A percentile compares a stretch with the other conserved stretches of the same genome.
Evolutionary conservation across 2,329 filamentous ascomycete species (phyloP).

Genomic region (Tolypocladium amazonense): DNA sequence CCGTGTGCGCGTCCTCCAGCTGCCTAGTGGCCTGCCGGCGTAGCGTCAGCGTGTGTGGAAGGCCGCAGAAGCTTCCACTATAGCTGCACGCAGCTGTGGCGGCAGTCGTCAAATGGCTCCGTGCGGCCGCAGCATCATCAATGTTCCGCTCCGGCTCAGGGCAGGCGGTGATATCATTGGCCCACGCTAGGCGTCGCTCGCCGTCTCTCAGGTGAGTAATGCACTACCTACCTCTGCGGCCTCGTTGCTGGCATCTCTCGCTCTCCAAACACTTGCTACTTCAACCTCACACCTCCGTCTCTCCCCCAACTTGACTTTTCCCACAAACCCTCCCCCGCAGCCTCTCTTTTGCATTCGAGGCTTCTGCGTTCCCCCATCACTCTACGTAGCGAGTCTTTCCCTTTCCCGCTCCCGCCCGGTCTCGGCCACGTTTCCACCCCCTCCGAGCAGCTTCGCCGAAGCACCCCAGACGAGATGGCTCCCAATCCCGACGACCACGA

Average conservation of each 20-base stretch:
- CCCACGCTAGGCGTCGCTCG: slow-evolving; percentile 9
- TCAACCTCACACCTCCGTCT: slow-evolving; percentile 6
- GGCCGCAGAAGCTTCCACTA: slow-evolving; percentile 21
- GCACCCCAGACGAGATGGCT: slow-evolving; percentile 50
- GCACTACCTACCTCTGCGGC: slow-evolving; percentile 3
- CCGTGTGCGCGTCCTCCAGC: slow-evolving; percentile 6
- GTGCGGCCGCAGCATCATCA: slow-evolving; percentile 16
- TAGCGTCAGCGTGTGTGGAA: slow-evolving; percentile 12
- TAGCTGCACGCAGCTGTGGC: no score
- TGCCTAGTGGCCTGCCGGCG: no score
- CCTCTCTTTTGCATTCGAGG: slow-evolving; percentile 1
- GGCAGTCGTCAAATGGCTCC: neutral
- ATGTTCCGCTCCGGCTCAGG: slow-evolving; percentile 24
- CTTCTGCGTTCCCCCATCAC: neutral
- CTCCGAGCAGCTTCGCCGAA: slow-evolving; percentile 15
- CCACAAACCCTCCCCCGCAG: neutral
- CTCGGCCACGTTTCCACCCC: slow-evolving; percentile 13
- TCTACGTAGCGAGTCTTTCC: neutral
- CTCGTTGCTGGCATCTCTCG: neutral
- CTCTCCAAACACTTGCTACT: slow-evolving; percentile 10
- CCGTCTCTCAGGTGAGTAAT: slow-evolving; percentile 7
- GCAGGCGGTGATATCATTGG: slow-evolving; percentile 23
- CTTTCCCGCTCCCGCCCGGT: slow-evolving; percentile 1
- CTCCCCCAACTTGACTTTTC: neutral
- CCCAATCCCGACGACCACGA: slow-evolving; percentile 55